These are phyloP conservation scores for Xylariaceae sp. DNA, from an alignment of 2,329 filamentous ascomycete species.

Conservation along the genomic window DNA sequence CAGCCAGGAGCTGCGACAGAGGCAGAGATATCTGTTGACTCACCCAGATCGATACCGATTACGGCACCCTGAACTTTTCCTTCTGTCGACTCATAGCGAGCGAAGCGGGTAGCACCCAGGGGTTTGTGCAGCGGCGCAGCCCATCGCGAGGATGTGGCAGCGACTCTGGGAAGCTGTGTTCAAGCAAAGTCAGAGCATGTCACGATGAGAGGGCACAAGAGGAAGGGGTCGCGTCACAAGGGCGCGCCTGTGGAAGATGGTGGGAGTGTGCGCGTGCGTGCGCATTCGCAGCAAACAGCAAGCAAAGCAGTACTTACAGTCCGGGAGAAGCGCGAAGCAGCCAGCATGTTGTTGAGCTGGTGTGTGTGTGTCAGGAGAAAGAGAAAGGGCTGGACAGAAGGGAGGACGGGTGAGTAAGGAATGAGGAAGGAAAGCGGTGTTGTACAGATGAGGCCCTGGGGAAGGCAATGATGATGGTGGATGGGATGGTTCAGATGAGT, in stretches of 20 bases:
- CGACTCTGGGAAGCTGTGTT: constrained; percentile 68
- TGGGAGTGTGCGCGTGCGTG: background rate
- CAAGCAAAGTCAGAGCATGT: too few relatives aligned
- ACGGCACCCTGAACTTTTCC: constrained; percentile 91
- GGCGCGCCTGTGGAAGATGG: too few relatives aligned
- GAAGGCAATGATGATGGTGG: constrained; percentile 20
- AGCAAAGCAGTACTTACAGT: constrained; percentile 51
- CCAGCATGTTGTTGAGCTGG: constrained; percentile 54
- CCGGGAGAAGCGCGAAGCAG: constrained; percentile 63
- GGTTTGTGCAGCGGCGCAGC: constrained; percentile 62
- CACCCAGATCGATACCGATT: constrained; percentile 96
- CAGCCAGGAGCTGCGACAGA: too few relatives aligned
- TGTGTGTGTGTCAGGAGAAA: constrained; percentile 17
- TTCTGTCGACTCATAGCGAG: constrained; percentile 70
- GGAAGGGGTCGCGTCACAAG: too few relatives aligned
- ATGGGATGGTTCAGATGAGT: constrained; percentile 11
- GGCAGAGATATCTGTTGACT: constrained; percentile 26
- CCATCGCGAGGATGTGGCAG: constrained; percentile 59
- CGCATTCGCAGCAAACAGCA: background rate
- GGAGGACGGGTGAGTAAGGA: constrained; percentile 22
- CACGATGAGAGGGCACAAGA: too few relatives aligned
- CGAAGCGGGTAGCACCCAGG: constrained; percentile 60
- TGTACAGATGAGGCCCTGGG: constrained; percentile 22
- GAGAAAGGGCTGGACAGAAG: constrained; percentile 24
- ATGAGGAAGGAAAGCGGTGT: constrained; percentile 24